Conservation (phyloP, 768 basidiomycete genomes). For the Dioszegia crocea region DNA sequence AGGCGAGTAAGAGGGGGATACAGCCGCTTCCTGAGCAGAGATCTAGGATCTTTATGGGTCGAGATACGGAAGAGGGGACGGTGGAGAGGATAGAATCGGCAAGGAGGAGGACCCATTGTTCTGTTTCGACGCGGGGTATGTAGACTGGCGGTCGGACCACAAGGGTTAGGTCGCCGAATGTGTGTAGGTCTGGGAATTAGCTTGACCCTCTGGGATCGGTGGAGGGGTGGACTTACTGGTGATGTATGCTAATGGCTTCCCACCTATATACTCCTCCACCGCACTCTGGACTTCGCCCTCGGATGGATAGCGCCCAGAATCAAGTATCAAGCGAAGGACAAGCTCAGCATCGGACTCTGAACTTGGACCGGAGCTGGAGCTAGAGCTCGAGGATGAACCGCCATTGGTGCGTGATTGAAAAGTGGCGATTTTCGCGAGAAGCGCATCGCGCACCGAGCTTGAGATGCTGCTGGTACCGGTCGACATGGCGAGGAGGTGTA, state of each 20-base stretch:
- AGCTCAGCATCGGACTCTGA: background rate
- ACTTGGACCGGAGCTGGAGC: background rate
- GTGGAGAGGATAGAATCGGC: background rate
- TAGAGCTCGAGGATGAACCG: too few species aligned
- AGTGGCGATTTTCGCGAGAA: too few species aligned
- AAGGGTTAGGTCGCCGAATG: constrained; percentile 1
- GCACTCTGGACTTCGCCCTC: background rate
- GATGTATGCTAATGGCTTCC: constrained; percentile 6
- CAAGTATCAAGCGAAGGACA: background rate
- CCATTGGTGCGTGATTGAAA: too few species aligned
- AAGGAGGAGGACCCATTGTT: constrained; percentile 10
- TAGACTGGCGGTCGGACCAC: constrained; percentile 2
- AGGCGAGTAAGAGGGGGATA: constrained; percentile 6
- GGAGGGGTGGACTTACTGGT: background rate
- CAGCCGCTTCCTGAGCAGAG: constrained; percentile 1
- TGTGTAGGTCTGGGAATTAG: background rate
- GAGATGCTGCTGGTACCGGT: too few species aligned
- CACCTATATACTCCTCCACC: background rate
- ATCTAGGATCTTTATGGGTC: background rate
- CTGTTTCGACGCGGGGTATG: constrained; percentile 3
- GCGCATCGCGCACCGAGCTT: too few species aligned
- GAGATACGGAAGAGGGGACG: background rate
- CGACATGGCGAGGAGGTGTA: too few species aligned
- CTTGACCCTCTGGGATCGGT: too few species aligned
- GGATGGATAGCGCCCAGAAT: background rate